phyloP scores from a whole-genome alignment of 768 basidiomycete species.

The Collybia sordida region DNA sequence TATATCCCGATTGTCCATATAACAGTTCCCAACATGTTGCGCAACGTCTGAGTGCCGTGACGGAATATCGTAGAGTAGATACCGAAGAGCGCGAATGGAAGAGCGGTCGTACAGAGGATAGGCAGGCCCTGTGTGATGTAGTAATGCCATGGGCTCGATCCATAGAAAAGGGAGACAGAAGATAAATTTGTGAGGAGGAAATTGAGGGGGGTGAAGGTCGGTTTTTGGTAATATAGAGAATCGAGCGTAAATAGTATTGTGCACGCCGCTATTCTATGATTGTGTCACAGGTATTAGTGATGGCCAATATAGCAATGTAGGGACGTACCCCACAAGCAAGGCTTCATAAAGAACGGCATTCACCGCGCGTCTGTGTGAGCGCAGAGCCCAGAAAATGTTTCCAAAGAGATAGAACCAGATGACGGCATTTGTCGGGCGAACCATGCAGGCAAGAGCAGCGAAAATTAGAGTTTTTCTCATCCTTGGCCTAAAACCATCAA shows the following conservation, averaged over 20 bases:
- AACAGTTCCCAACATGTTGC: constrained; percentile 47
- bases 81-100: constrained; percentile 75
- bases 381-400: constrained; percentile 55
- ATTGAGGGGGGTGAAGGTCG: constrained; percentile 75
- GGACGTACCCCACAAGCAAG: constrained; percentile 43
- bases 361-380: constrained; percentile 29
- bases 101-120: constrained; percentile 67
- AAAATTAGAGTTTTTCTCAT: constrained; percentile 44
- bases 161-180: constrained; percentile 90
- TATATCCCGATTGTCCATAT: constrained; percentile 68
- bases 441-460: constrained; percentile 75
- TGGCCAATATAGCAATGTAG: neutral
- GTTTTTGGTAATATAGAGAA: constrained; percentile 63
- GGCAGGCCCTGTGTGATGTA: constrained; percentile 87
- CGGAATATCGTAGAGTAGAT: constrained; percentile 35
- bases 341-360: constrained; percentile 37
- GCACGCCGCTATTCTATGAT: constrained; percentile 23
- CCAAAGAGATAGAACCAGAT: constrained; percentile 78
- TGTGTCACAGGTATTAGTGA: neutral
- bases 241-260: constrained; percentile 51
- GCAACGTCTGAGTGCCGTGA: constrained; percentile 28
- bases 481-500: constrained; percentile 22
- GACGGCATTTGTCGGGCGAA: constrained; percentile 87
- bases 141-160: constrained; percentile 82
- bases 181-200: constrained; percentile 86